Base-by-base conservation (phyloP, 371 early-diverging fungal species). In the Actinomucor elegans region DNA sequence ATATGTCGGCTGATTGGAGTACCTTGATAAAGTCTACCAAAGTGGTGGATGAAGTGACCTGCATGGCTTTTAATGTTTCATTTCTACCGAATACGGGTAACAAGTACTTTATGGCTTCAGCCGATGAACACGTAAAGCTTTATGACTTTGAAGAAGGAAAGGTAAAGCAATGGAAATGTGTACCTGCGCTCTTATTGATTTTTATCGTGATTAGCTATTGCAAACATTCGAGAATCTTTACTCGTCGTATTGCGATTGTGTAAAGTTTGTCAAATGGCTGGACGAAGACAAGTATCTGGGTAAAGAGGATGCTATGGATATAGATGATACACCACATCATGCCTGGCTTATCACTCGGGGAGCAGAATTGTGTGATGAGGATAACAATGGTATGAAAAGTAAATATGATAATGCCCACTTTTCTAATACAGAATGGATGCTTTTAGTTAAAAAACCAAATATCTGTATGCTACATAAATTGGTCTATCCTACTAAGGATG, bases 41-140 rank as follows among this genome's bases (percentile, higher is more conserved):
- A 41, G 85, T 96, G 81, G 71, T 70, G 23, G 95, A 96, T 42
- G 89, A 89, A 11, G 73, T 87, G 11, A 94, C 94, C 0, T 94
- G 94, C 69, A 96, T 96, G 94, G 94, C 93, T 5, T 96, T 96
- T 71, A 92, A 89, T 0, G 87, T 93, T 3, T 89, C 93, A 1
- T 95, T 95, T 69, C 69, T 94, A n/a, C 96, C 96, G 2, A 83
- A 92, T 55, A 89, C 91, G 0, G 96, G 94, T 29, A 95, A 96
- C 73, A 87, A 85, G 50, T 94, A 88, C 72, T 94, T 96, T 67
- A 53, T 93, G 27, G 93, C 91, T 2, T 89, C 96, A 2, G 88
- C 90, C 28, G 96, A 96, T 59, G 93, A 88, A 56, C 84, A 88
- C 44, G 57, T 95, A 10, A 75, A 87, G 41, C 66, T 96, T n/a